A percentile compares a stretch with the other conserved stretches of the same genome.
phyloP scores from a whole-genome alignment of 805 yeast genomes.

The Saturnispora zaruensis region DNA sequence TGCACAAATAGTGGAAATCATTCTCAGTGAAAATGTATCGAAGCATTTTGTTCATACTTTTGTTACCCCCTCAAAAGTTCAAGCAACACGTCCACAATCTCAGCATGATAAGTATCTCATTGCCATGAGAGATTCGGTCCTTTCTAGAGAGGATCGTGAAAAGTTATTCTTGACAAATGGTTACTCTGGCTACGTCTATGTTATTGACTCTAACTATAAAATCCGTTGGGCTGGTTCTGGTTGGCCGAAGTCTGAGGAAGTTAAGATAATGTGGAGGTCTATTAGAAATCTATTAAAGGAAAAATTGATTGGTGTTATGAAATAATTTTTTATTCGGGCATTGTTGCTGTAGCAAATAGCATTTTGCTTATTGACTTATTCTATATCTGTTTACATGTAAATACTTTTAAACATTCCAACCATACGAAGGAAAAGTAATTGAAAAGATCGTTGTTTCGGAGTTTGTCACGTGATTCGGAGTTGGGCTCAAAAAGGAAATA shows the following conservation, averaged over 20 bases:
- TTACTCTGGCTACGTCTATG: conserved; percentile 74
- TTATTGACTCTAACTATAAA: conserved; percentile 64
- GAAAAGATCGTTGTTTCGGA: not conserved
- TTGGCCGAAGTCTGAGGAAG: conserved; percentile 60
- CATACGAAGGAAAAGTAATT: not conserved
- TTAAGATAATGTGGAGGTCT: conserved; percentile 53
- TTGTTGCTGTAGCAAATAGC: not conserved
- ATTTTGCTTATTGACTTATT: too few species aligned
- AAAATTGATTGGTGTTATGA: conserved; percentile 10
- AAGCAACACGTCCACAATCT: conserved; percentile 19
- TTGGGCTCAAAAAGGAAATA: not conserved
- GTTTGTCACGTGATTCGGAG: not conserved
- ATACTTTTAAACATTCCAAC: not conserved
- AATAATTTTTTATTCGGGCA: not conserved
- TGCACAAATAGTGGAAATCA: conserved; percentile 68
- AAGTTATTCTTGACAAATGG: conserved; percentile 59
- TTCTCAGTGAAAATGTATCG: conserved; percentile 62
- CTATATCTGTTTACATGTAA: not conserved
- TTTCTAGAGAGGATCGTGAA: conserved; percentile 50
- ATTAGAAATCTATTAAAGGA: conserved; percentile 54
- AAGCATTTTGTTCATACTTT: conserved; percentile 58
- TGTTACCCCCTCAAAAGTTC: conserved; percentile 35
- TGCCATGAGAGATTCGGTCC: conserved; percentile 45
- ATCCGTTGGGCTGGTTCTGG: conserved; percentile 94
- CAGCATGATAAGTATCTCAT: conserved; percentile 51